Conservation (phyloP, 1,284 basidiomycete genomes). For the Ganoderma lingzhi region DNA sequence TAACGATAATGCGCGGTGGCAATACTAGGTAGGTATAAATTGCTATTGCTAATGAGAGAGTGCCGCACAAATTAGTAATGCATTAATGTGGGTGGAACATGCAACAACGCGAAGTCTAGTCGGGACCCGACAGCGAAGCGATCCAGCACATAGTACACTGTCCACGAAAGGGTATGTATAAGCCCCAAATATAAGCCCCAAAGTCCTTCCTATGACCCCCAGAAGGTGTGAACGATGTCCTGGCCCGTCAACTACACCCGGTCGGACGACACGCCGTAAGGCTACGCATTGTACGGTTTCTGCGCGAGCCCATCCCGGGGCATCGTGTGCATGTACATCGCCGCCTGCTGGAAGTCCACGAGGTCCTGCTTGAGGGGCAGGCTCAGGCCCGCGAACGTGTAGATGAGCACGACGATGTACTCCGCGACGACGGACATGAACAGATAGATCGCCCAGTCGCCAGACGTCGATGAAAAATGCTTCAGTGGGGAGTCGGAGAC, state of each 20-base stretch:
- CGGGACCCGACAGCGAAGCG: not conserved
- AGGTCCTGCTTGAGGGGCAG: slow-evolving; percentile 44
- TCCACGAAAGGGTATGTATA: too few relatives aligned
- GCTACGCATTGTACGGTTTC: not conserved
- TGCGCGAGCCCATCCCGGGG: not conserved
- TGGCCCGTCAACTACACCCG: not conserved
- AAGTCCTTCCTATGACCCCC: not conserved
- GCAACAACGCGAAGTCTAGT: not conserved
- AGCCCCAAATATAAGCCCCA: too few relatives aligned
- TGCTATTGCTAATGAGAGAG: slow-evolving; percentile 6
- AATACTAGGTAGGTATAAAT: slow-evolving; percentile 7
- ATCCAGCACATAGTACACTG: not conserved
- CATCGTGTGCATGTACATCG: not conserved
- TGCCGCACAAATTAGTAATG: slow-evolving; percentile 16
- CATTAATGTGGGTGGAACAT: too few relatives aligned
- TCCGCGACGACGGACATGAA: slow-evolving; percentile 67
- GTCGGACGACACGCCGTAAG: not conserved
- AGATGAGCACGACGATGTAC: slow-evolving; percentile 55
- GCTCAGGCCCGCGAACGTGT: slow-evolving; percentile 49
- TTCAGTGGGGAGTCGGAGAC: not conserved
- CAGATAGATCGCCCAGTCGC: slow-evolving; percentile 63
- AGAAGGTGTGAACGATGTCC: too few relatives aligned
- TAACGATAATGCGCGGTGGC: too few relatives aligned
- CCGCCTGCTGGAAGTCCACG: not conserved
- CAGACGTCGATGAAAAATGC: slow-evolving; percentile 57